These are phyloP conservation scores for Corchorus capsularis DNA, from an alignment of 345 rosid genomes.

Conservation along the genomic window DNA sequence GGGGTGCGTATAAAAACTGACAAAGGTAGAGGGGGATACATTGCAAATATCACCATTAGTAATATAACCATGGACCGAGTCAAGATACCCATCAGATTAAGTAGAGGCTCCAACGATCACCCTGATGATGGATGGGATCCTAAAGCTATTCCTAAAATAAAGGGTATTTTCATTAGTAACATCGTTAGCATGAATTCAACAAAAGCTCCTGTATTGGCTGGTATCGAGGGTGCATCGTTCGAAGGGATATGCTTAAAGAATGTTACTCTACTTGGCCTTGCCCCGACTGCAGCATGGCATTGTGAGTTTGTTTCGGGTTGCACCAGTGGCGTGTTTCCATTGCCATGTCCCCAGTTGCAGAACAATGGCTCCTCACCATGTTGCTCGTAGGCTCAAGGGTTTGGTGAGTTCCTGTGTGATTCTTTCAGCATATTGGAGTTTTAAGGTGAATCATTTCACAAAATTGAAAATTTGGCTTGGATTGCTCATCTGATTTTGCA, in stretches of 20 bases:
- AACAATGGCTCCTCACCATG: constrained; percentile 41
- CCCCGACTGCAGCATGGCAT: constrained; percentile 57
- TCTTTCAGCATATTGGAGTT: constrained; percentile 6
- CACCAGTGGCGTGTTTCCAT: constrained; percentile 53
- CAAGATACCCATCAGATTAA: constrained; percentile 80
- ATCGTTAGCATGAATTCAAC: constrained; percentile 71
- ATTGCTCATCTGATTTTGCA: not conserved
- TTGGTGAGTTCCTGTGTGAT: not conserved
- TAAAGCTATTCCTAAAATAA: constrained; percentile 71
- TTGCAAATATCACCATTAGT: constrained; percentile 60
- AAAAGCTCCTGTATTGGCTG: constrained; percentile 71
- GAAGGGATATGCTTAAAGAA: constrained; percentile 78
- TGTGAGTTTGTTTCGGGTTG: constrained; percentile 83
- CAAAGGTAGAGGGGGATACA: constrained; percentile 86
- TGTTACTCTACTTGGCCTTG: constrained; percentile 60
- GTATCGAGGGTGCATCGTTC: constrained; percentile 66
- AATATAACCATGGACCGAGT: constrained; percentile 80
- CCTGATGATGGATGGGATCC: constrained; percentile 88
- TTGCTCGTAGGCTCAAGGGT: constrained; percentile 39
- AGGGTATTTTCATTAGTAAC: constrained; percentile 63
- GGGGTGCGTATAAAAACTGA: constrained; percentile 93
- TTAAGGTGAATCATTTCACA: constrained; percentile 6
- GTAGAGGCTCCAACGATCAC: constrained; percentile 92
- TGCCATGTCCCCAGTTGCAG: constrained; percentile 70
- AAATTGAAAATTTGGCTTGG: not conserved